Evolutionary conservation across 1,139 yeast species (phyloP).

Genomic region (Blastobotrys buckinghamii): DNA sequence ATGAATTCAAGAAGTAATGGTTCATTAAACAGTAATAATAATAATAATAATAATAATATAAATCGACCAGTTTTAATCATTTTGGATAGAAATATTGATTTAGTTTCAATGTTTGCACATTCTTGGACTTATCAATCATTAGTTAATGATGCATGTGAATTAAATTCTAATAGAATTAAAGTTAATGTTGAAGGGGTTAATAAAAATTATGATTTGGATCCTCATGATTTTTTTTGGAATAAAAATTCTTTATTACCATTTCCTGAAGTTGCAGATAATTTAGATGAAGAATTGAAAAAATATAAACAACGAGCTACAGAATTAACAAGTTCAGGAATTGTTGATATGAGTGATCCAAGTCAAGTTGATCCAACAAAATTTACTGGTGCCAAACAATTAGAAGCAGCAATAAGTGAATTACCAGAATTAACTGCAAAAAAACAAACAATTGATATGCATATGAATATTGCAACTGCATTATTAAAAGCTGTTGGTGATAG

Average conservation of each 20-base stretch:
- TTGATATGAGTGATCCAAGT: constrained; percentile 56
- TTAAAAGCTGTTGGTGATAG: constrained; percentile 80
- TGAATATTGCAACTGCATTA: constrained; percentile 86
- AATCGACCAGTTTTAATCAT: constrained; percentile 74
- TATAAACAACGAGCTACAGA: constrained; percentile 87
- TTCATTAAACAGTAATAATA: no score
- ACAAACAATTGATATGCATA: constrained; percentile 87
- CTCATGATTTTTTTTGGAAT: constrained; percentile 88
- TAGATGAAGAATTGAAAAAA: constrained; percentile 71
- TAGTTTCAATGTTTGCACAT: constrained; percentile 91
- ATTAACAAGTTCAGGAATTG: constrained; percentile 73
- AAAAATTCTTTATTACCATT: constrained; percentile 82
- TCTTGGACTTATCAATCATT: constrained; percentile 98
- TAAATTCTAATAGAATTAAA: constrained; percentile 73
- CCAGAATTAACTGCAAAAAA: constrained; percentile 91
- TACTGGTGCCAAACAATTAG: constrained; percentile 54
- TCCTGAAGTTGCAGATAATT: constrained; percentile 96
- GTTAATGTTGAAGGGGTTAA: constrained; percentile 42
- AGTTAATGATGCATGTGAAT: constrained; percentile 84
- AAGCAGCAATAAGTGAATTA: constrained; percentile 83
- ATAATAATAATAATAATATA: constrained; percentile 20
- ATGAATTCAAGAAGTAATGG: constrained; percentile 48
- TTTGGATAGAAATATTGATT: constrained; percentile 82
- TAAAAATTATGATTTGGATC: constrained; percentile 79
- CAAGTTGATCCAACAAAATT: constrained; percentile 43